Conservation (phyloP, 2,329 filamentous ascomycete species). For the Epichloe sibirici region DNA sequence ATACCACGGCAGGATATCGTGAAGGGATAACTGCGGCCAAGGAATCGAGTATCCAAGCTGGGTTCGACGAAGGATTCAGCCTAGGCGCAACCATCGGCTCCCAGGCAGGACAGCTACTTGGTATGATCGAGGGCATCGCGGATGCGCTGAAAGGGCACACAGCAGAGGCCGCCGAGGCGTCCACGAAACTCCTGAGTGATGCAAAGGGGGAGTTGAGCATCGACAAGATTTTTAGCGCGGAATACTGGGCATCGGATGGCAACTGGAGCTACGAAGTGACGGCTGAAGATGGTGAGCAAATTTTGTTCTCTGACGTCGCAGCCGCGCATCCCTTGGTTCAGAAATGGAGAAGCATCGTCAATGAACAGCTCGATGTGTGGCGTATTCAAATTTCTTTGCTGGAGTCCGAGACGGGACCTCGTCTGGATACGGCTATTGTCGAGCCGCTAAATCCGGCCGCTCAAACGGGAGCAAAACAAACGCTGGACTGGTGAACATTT, state of each 20-base stretch:
- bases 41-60: conserved; percentile 61
- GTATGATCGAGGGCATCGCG: conserved; percentile 61
- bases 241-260: conserved; percentile 60
- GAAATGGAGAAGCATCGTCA: conserved; percentile 41
- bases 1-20: conserved; percentile 79
- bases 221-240: conserved; percentile 47
- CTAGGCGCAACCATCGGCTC: conserved; percentile 73
- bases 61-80: conserved; percentile 84
- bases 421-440: conserved; percentile 15
- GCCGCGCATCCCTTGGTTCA: conserved; percentile 52
- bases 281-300: conserved; percentile 24
- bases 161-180: conserved; percentile 13
- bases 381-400: conserved; percentile 21
- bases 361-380: conserved; percentile 21
- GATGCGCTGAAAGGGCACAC: conserved; percentile 28
- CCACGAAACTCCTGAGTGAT: conserved; percentile 26
- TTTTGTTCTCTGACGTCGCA: conserved; percentile 51
- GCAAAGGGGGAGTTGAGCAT: conserved; percentile 50
- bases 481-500: conserved; percentile 26
- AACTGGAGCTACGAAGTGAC: conserved; percentile 54
- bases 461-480: conserved; percentile 17
- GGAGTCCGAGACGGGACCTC: conserved; percentile 20
- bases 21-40: conserved; percentile 76
- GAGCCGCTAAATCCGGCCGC: conserved; percentile 16
- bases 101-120: conserved; percentile 61